These are phyloP conservation scores for Wolfiporia cocos DNA, from an alignment of 1,284 basidiomycete genomes.

Conservation along the genomic window DNA sequence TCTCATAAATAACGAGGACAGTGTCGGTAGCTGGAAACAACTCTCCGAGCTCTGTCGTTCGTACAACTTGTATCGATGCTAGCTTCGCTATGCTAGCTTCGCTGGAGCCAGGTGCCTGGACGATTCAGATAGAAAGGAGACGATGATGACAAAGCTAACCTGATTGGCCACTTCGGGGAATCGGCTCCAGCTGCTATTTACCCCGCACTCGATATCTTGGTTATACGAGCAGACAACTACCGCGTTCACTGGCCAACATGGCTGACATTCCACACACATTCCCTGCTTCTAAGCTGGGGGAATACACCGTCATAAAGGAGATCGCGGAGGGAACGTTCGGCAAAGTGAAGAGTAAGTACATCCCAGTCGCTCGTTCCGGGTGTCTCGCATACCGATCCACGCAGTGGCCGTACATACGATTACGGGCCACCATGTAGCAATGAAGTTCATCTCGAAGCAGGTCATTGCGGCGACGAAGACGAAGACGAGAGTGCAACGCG, in stretches of 20 bases:
- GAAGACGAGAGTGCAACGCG: slow-evolving; percentile 87
- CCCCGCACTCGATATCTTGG: slow-evolving; percentile 2
- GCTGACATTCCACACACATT: slow-evolving; percentile 18
- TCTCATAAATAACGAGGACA: too few relatives aligned
- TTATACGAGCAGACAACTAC: slow-evolving; percentile 1
- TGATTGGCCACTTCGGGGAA: too few relatives aligned
- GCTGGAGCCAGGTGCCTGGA: too few relatives aligned
- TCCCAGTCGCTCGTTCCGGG: slow-evolving; percentile 2
- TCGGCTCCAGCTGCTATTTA: too few relatives aligned
- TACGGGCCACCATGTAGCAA: slow-evolving; percentile 93
- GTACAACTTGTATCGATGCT: too few relatives aligned
- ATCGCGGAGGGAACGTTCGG: slow-evolving; percentile 93
- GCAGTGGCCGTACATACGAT: slow-evolving; percentile 91
- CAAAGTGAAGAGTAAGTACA: slow-evolving; percentile 88
- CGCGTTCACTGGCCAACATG: slow-evolving; percentile 16
- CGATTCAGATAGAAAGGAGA: too few relatives aligned
- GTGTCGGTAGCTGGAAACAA: too few relatives aligned
- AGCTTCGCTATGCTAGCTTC: too few relatives aligned
- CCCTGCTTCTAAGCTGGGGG: slow-evolving; percentile 65
- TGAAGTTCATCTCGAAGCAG: slow-evolving; percentile 96
- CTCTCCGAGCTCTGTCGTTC: too few relatives aligned
- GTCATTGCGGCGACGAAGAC: slow-evolving; percentile 91
- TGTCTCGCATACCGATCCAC: not conserved
- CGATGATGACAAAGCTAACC: too few relatives aligned
- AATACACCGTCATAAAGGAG: slow-evolving; percentile 70